Percentiles rank a stretch among this genome's conserved stretches.
phyloP scores from a whole-genome alignment of 441 rosid species.

The Kokia cookei region DNA sequence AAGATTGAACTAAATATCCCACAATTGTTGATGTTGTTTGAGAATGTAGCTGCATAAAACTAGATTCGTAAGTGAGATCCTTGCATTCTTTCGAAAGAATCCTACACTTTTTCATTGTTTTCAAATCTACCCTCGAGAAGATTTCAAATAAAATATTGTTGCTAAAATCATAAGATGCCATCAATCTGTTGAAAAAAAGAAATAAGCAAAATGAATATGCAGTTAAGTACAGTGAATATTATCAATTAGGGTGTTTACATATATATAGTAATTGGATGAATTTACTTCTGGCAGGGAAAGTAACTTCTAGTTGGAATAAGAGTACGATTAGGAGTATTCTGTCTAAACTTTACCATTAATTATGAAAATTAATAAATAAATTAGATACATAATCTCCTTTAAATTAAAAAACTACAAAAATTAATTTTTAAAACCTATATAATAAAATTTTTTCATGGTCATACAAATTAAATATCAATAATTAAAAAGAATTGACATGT shows the following conservation, averaged over 20 bases:
- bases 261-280: neutral
- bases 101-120: neutral
- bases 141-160: neutral
- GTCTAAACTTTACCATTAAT: no score
- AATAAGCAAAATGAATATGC: neutral
- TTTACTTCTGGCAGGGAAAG: fast-evolving
- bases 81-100: neutral
- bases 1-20: neutral
- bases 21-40: neutral
- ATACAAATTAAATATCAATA: no score
- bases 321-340: neutral
- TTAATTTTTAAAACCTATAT: no score
- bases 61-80: neutral
- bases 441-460: no score
- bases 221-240: neutral
- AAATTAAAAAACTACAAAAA: no score
- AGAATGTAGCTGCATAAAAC: neutral
- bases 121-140: neutral
- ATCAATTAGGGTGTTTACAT: neutral
- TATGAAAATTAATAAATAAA: no score
- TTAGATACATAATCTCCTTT: no score
- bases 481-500: no score
- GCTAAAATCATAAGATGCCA: neutral
- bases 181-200: neutral
- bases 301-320: neutral